A percentile compares a stretch with the other conserved stretches of the same genome.
These are phyloP conservation scores for Drechslerella dactyloides DNA, from an alignment of 2,329 filamentous ascomycete genomes.

Conservation along the genomic window DNA sequence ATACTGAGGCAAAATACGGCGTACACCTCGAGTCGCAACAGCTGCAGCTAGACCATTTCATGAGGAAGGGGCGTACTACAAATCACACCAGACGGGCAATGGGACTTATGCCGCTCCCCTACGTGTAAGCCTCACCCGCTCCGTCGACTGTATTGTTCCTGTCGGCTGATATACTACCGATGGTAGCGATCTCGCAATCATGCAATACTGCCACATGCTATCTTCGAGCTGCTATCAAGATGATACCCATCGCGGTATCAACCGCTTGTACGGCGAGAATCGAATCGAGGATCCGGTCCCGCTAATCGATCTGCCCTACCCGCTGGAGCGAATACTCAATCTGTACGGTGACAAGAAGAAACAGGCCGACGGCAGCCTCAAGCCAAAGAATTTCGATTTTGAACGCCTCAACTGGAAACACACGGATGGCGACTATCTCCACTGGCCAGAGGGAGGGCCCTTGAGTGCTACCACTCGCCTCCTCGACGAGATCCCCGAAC, in stretches of 20 bases:
- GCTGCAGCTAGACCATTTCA: conserved; percentile 31
- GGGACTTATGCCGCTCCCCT: conserved; percentile 30
- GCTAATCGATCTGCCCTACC: conserved; percentile 21
- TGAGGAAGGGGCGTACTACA: conserved; percentile 21
- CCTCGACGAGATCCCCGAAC: conserved; percentile 37
- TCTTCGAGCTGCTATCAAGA: conserved; percentile 29
- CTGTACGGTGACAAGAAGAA: conserved; percentile 1
- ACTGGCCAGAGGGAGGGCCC: conserved; percentile 34
- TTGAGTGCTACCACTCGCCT: conserved; percentile 18
- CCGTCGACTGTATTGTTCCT: neutral
- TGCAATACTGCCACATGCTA: conserved; percentile 45
- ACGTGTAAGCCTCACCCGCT: conserved; percentile 19
- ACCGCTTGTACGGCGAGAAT: conserved; percentile 23
- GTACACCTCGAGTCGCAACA: conserved; percentile 32
- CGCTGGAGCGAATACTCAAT: conserved; percentile 3
- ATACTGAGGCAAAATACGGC: conserved; percentile 37
- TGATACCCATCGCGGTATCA: conserved; percentile 25
- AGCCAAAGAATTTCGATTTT: conserved; percentile 29
- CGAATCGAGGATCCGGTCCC: conserved; percentile 31
- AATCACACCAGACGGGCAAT: conserved; percentile 13
- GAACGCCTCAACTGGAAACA: conserved; percentile 19
- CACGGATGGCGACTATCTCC: conserved; percentile 26
- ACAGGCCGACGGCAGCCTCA: conserved; percentile 2
- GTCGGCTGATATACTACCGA: conserved; percentile 1
- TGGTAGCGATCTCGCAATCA: conserved; percentile 33